Percentiles rank a stretch among this genome's conserved stretches.
These are phyloP conservation scores for Cytospora paraplurivora DNA, from an alignment of 2,329 filamentous ascomycete genomes.

Conservation along the genomic window DNA sequence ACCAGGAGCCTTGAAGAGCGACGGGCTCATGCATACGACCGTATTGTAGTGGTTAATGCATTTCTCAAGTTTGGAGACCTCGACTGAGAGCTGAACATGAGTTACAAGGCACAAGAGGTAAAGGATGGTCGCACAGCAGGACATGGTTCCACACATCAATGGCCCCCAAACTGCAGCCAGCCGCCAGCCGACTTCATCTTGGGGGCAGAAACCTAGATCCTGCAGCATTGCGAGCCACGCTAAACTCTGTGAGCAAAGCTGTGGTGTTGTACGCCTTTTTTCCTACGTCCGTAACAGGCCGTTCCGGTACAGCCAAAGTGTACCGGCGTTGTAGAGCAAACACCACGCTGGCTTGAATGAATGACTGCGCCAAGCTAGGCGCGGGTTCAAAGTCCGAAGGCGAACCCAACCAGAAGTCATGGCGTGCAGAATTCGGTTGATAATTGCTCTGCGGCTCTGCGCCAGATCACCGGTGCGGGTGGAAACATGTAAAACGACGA, in stretches of 20 bases:
- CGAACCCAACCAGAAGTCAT: too few species aligned
- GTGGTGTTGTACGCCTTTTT: slow-evolving; percentile 1
- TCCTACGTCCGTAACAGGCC: slow-evolving; percentile 26
- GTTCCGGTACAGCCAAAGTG: slow-evolving; percentile 4
- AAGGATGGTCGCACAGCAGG: slow-evolving; percentile 26
- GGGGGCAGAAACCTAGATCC: slow-evolving; percentile 27
- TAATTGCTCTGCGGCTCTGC: background rate
- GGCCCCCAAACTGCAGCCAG: slow-evolving; percentile 19
- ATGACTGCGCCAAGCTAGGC: background rate
- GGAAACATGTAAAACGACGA: background rate
- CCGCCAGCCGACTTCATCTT: slow-evolving; percentile 27
- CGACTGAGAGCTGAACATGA: background rate
- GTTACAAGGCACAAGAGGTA: background rate
- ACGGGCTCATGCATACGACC: background rate
- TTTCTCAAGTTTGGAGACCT: background rate
- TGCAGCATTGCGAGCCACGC: slow-evolving; percentile 28
- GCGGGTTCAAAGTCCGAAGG: background rate
- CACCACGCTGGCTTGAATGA: background rate
- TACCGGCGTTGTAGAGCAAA: background rate
- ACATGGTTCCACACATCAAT: slow-evolving; percentile 12
- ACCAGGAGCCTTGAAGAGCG: background rate
- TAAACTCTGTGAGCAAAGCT: slow-evolving; percentile 6
- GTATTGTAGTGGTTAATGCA: background rate
- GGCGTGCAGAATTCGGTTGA: background rate
- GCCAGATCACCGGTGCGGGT: background rate